Evolutionary conservation across 768 basidiomycete genomes (phyloP).

Genomic region (Termitomyces sp.): DNA sequence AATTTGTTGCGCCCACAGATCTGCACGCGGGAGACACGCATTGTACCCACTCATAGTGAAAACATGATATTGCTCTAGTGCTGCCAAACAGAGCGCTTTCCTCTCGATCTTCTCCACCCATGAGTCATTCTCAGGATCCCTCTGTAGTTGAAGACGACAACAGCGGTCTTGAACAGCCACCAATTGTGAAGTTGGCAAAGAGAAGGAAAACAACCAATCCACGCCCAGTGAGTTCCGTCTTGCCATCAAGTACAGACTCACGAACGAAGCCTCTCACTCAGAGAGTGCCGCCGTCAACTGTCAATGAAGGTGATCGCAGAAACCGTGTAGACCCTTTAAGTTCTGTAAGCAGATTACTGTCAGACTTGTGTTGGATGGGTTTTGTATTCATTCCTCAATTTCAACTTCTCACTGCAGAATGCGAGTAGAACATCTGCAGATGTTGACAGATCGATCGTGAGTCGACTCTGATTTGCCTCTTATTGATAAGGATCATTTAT

Average conservation of each 20-base stretch:
- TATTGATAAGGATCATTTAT: not conserved
- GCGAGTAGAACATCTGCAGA: not conserved
- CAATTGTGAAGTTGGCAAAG: not conserved
- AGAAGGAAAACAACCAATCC: not conserved
- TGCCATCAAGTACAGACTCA: not conserved
- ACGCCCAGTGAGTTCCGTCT: not conserved
- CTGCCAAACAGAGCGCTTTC: no score
- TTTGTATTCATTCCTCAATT: not conserved
- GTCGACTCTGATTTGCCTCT: not conserved
- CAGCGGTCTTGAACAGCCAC: not conserved
- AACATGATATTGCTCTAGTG: no score
- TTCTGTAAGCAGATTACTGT: not conserved
- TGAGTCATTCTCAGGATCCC: no score
- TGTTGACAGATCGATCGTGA: not conserved
- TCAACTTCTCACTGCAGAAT: not conserved
- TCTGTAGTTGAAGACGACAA: not conserved
- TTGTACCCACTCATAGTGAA: no score
- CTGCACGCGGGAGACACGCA: no score
- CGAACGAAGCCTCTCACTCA: not conserved
- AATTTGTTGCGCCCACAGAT: no score
- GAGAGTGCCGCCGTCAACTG: not conserved
- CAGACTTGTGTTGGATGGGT: not conserved
- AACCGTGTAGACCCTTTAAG: not conserved
- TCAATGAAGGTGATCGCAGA: not conserved
- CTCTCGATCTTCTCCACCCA: no score